Evolutionary conservation across 169 alveolate species (phyloP).

Genomic region (Cryptosporidium meleagridis): DNA sequence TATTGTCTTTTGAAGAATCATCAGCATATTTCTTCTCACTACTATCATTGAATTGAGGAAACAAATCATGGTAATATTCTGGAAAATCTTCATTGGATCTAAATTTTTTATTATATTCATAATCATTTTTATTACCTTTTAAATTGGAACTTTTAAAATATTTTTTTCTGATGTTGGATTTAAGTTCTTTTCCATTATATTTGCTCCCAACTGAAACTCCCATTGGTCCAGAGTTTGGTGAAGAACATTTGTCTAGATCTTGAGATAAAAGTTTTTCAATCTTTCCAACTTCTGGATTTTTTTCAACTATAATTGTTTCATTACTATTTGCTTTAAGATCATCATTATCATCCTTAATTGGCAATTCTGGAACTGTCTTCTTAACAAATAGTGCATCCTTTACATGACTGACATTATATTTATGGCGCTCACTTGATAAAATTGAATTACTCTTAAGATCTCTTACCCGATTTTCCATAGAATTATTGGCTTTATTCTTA

Average conservation of each 20-base stretch:
- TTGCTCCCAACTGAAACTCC: conserved; percentile 22
- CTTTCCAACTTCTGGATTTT: not conserved
- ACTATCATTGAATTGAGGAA: not conserved
- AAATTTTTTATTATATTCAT: conserved; percentile 45
- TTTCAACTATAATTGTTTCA: not conserved
- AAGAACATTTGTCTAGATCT: not conserved
- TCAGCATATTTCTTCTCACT: not conserved
- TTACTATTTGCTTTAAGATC: not conserved
- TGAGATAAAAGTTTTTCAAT: conserved; percentile 1
- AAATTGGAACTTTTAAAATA: not conserved
- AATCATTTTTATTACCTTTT: not conserved
- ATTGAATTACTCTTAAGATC: not conserved
- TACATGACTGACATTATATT: not conserved
- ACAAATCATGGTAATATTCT: not conserved
- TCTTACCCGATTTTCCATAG: not conserved
- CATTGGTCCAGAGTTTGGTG: not conserved
- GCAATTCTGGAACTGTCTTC: not conserved
- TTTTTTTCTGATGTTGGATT: conserved; percentile 28
- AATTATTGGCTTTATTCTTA: not conserved
- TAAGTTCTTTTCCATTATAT: conserved; percentile 53
- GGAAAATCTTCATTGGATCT: conserved; percentile 37
- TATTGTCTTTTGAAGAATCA: not conserved
- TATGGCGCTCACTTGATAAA: not conserved
- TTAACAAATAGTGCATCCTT: conserved; percentile 2
- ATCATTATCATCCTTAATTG: not conserved